A percentile compares a stretch with the other conserved stretches of the same genome.
Conservation (phyloP, 129 eudicot species). For the Lonicera japonica region DNA sequence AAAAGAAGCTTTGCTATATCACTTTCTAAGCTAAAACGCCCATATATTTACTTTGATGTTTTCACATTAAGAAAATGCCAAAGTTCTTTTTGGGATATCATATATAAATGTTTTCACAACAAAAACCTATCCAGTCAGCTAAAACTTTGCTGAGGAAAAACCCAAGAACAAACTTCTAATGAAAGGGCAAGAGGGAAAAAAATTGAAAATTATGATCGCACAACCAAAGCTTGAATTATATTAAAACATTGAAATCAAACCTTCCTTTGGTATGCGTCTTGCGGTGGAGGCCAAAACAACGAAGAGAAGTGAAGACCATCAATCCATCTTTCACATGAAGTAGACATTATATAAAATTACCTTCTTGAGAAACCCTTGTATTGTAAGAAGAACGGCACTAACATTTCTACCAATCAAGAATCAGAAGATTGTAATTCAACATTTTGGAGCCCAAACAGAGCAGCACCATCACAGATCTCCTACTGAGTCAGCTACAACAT, state of each 20-base stretch:
- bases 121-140: too few relatives aligned
- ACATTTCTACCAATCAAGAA: constrained; percentile 60
- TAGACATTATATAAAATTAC: constrained; percentile 38
- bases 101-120: too few relatives aligned
- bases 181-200: background rate
- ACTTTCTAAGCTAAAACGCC: too few relatives aligned
- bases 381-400: constrained; percentile 14
- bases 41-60: too few relatives aligned
- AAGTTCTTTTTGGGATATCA: too few relatives aligned
- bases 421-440: constrained; percentile 58
- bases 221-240: background rate
- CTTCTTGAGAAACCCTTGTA: constrained; percentile 3
- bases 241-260: constrained; percentile 18
- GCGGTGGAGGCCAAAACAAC: constrained; percentile 90
- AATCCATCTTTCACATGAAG: constrained; percentile 77
- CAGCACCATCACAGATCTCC: constrained; percentile 2
- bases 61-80: too few relatives aligned
- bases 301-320: constrained; percentile 87
- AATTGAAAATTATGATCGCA: background rate
- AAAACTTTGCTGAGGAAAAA: too few relatives aligned
- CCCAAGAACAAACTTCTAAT: too few relatives aligned
- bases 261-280: constrained; percentile 70
- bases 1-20: too few relatives aligned
- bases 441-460: constrained; percentile 23
- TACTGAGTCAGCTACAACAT: constrained; percentile 14